These are phyloP conservation scores for Laguncularia racemosa DNA, from an alignment of 345 rosid species.

Conservation along the genomic window DNA sequence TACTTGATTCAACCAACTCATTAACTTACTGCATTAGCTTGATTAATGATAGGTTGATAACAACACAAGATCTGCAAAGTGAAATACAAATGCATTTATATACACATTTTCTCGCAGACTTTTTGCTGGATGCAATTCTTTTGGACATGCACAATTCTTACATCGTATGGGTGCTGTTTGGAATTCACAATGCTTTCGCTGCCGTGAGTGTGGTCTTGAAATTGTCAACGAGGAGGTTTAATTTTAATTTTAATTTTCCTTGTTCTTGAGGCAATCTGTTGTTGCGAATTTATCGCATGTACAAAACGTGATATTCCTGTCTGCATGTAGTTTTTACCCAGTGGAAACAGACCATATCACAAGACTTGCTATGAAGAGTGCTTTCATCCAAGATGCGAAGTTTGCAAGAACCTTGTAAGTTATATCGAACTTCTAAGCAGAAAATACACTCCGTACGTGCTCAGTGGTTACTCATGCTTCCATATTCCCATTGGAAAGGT, in stretches of 20 bases:
- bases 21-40: too few species aligned
- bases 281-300: too few species aligned
- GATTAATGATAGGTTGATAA: too few species aligned
- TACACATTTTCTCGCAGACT: slow-evolving; percentile 18
- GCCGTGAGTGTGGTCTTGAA: slow-evolving; percentile 24
- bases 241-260: not conserved
- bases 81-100: not conserved
- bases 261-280: not conserved
- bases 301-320: not conserved
- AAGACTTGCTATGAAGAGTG: slow-evolving; percentile 67
- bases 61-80: too few species aligned
- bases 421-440: not conserved
- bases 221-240: slow-evolving; percentile 53
- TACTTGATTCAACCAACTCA: too few species aligned
- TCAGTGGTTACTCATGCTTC: too few species aligned
- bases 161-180: slow-evolving; percentile 32
- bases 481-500: too few species aligned
- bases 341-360: slow-evolving; percentile 51
- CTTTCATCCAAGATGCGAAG: slow-evolving; percentile 80
- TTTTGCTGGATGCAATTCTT: slow-evolving; percentile 33
- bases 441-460: too few species aligned
- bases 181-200: slow-evolving; percentile 37
- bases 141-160: slow-evolving; percentile 27
- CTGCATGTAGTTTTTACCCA: slow-evolving; percentile 1
- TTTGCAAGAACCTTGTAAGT: slow-evolving; percentile 77